These are phyloP conservation scores for Hypoxylon sp. DNA, from an alignment of 2,329 filamentous ascomycete species.

Conservation along the genomic window DNA sequence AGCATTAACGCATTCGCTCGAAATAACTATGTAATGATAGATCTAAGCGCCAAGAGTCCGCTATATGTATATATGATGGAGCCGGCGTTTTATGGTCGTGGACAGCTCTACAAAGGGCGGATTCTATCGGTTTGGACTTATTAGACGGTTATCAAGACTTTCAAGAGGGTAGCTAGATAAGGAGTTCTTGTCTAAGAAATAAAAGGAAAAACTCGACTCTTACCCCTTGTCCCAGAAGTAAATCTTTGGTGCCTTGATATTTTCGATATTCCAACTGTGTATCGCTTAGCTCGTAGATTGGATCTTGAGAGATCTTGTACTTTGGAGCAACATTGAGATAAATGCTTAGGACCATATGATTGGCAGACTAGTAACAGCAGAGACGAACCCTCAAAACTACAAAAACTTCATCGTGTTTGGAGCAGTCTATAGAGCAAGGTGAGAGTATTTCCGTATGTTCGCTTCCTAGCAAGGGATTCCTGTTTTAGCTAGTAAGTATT, in stretches of 20 bases:
- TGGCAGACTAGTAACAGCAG: no score
- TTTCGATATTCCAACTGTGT: no score
- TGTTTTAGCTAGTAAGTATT: no score
- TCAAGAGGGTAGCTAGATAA: constrained; percentile 11
- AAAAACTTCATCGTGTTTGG: neutral
- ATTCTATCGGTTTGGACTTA: constrained; percentile 33
- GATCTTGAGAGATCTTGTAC: no score
- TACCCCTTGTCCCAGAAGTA: neutral
- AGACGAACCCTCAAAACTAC: neutral
- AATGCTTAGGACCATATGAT: no score
- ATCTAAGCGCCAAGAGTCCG: constrained; percentile 28
- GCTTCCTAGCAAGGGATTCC: neutral
- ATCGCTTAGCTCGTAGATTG: no score
- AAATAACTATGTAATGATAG: constrained; percentile 31
- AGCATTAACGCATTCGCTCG: neutral
- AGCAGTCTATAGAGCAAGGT: neutral
- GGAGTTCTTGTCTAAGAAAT: constrained; percentile 13
- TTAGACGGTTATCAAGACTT: constrained; percentile 32
- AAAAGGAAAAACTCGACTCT: constrained; percentile 40
- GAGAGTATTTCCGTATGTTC: neutral
- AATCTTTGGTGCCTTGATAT: neutral
- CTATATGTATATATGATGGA: constrained; percentile 42
- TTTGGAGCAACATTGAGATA: neutral
- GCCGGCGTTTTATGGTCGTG: constrained; percentile 41
- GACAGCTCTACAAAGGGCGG: constrained; percentile 21